Conservation (phyloP, 2,329 filamentous ascomycete species). For the Leptographium galeiforme region DNA sequence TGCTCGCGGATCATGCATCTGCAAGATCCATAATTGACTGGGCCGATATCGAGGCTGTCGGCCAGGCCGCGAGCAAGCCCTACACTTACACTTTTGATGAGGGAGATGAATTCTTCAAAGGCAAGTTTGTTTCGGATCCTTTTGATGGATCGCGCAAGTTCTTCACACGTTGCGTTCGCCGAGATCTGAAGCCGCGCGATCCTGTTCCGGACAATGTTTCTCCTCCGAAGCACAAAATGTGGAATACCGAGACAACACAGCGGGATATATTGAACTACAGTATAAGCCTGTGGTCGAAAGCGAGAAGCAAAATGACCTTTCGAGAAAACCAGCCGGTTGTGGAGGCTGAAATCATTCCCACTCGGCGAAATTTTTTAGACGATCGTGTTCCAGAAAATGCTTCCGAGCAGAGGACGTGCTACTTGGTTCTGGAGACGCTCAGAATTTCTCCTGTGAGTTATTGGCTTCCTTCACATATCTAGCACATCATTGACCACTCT, state of each 20-base stretch:
- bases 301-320: constrained; percentile 38
- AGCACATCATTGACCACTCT: constrained; percentile 9
- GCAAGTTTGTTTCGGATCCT: constrained; percentile 43
- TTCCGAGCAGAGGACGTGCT: constrained; percentile 34
- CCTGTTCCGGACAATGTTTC: constrained; percentile 45
- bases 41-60: constrained; percentile 19
- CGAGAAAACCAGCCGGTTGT: constrained; percentile 67
- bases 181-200: constrained; percentile 48
- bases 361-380: constrained; percentile 76
- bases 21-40: constrained; percentile 42
- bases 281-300: constrained; percentile 57
- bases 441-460: constrained; percentile 46
- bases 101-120: constrained; percentile 33
- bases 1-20: constrained; percentile 11
- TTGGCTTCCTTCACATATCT: neutral
- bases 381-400: constrained; percentile 38
- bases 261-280: constrained; percentile 72
- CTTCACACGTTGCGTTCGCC: constrained; percentile 37
- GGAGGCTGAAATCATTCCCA: constrained; percentile 56
- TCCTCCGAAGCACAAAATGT: constrained; percentile 29
- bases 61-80: constrained; percentile 16
- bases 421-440: constrained; percentile 64
- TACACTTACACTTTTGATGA: constrained; percentile 31
- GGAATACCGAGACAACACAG: constrained; percentile 20
- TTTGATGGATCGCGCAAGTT: constrained; percentile 52